A percentile compares a stretch with the other conserved stretches of the same genome.
Evolutionary conservation across 495 filamentous ascomycete species (phyloP).

Genomic region (Corynascus novoguineensis): DNA sequence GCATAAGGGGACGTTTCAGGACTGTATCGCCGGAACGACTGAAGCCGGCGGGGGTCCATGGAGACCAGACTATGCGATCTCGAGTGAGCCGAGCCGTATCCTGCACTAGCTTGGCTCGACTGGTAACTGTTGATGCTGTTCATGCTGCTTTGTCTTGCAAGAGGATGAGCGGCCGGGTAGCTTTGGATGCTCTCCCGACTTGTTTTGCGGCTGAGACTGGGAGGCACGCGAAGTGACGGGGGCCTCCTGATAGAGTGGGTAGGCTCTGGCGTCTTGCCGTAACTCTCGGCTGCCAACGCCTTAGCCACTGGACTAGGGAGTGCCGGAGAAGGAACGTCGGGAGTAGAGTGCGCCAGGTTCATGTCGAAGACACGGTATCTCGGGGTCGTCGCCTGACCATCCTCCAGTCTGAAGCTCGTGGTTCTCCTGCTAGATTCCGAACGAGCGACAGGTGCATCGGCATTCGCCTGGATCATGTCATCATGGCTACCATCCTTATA

Average conservation of each 20-base stretch:
- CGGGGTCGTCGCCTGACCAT: constrained; percentile 7
- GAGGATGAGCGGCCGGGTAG: constrained; percentile 20
- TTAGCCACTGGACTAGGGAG: constrained; percentile 26
- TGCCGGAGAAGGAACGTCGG: constrained; percentile 23
- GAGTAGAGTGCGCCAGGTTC: constrained; percentile 5
- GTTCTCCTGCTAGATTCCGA: constrained; percentile 13
- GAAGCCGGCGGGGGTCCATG: constrained; percentile 26
- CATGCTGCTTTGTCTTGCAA: constrained; percentile 29
- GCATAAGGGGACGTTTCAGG: constrained; percentile 11
- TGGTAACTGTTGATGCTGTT: constrained; percentile 31
- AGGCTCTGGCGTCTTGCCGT: constrained; percentile 25
- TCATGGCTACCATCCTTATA: background rate
- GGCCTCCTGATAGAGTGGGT: constrained; percentile 34
- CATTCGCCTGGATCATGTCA: background rate
- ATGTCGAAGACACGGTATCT: background rate
- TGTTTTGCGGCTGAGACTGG: constrained; percentile 25
- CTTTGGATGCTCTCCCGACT: constrained; percentile 35
- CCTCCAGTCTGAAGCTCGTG: constrained; percentile 21
- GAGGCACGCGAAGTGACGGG: constrained; percentile 35
- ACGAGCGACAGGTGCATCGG: background rate
- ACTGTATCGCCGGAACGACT: constrained; percentile 20
- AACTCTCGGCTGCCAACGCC: constrained; percentile 23
- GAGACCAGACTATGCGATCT: background rate
- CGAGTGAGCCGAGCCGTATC: background rate
- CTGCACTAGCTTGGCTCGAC: constrained; percentile 14